phyloP scores from a whole-genome alignment of 257 asterid genomes.

The Solanum medicagineum region DNA sequence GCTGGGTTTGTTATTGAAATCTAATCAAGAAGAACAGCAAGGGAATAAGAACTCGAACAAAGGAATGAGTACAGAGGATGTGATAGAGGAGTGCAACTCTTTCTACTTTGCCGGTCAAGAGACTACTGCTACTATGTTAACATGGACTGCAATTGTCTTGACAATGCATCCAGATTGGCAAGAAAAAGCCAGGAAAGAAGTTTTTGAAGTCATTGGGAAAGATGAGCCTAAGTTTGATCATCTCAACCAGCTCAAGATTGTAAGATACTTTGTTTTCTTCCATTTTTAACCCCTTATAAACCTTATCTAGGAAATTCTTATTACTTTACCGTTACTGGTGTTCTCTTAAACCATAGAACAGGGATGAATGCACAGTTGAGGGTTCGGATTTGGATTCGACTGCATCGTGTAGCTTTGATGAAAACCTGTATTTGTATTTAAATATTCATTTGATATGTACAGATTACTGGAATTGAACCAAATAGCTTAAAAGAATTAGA shows the following conservation, averaged over 20 bases:
- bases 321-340: background rate
- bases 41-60: background rate
- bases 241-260: conserved; percentile 9
- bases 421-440: background rate
- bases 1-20: conserved; percentile 8
- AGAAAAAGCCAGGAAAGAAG: conserved; percentile 11
- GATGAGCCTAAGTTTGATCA: conserved; percentile 2
- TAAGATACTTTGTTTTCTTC: background rate
- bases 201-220: conserved; percentile 7
- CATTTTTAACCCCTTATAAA: background rate
- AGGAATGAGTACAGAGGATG: conserved; percentile 13
- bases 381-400: background rate
- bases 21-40: background rate
- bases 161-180: conserved; percentile 19
- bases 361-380: background rate
- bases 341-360: background rate
- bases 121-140: conserved; percentile 13
- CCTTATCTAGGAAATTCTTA: background rate
- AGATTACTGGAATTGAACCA: background rate
- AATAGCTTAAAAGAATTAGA: background rate
- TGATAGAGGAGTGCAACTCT: conserved; percentile 17
- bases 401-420: background rate
- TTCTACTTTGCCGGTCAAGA: conserved; percentile 22
- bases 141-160: conserved; percentile 13
- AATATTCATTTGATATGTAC: background rate